These are phyloP conservation scores for Lathyrus aphaca DNA, from an alignment of 306 rosid species.

Conservation along the genomic window DNA sequence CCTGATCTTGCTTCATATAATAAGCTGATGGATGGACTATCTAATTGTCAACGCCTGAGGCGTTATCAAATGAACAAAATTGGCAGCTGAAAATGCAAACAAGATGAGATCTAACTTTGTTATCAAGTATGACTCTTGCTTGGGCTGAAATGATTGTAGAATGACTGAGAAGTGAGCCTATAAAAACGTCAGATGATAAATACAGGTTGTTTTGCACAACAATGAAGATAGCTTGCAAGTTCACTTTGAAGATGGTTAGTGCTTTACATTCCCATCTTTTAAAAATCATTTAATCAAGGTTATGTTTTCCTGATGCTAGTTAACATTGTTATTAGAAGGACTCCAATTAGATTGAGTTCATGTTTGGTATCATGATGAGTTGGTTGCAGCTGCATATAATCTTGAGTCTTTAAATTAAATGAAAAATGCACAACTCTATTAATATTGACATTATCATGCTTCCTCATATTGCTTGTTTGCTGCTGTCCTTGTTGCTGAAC, in stretches of 20 bases:
- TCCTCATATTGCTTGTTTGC: too few species aligned
- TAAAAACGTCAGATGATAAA: background rate
- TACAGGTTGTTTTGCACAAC: constrained; percentile 1
- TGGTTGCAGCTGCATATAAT: too few species aligned
- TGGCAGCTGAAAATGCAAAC: constrained; percentile 31
- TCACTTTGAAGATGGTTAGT: constrained; percentile 19
- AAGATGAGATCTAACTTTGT: constrained; percentile 15
- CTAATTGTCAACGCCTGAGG: constrained; percentile 16
- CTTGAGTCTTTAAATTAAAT: too few species aligned
- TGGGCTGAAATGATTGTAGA: constrained; percentile 20
- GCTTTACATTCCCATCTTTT: constrained; percentile 8
- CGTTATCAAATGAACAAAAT: constrained; percentile 15
- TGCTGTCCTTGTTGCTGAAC: too few species aligned
- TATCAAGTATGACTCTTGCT: background rate
- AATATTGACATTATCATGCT: too few species aligned
- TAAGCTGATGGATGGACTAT: constrained; percentile 57
- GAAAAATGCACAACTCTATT: too few species aligned
- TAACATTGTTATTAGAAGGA: background rate
- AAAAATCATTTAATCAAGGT: background rate
- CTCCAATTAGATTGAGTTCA: background rate
- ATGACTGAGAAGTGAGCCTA: constrained; percentile 15
- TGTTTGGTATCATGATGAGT: background rate
- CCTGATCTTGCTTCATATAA: constrained; percentile 76
- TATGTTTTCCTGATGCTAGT: constrained; percentile 8
- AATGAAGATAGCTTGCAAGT: constrained; percentile 21